Percentiles rank a stretch among this genome's conserved stretches.
Evolutionary conservation across 306 rosid genomes (phyloP).

Genomic region (Citrullus mucosospermus): DNA sequence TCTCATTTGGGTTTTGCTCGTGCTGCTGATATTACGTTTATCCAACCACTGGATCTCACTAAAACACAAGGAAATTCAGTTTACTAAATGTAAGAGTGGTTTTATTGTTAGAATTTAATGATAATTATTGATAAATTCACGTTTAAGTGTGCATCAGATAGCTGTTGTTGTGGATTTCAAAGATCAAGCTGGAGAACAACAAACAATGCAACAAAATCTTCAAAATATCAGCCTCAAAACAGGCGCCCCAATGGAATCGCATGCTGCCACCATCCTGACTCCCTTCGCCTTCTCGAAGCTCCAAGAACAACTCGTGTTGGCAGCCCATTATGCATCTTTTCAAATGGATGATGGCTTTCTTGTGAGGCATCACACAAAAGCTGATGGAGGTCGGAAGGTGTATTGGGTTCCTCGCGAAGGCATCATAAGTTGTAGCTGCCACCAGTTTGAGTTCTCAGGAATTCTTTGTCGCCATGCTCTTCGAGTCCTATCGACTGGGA

Average conservation of each 20-base stretch:
- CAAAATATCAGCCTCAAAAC: conserved; percentile 92
- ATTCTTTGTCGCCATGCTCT: conserved; percentile 89
- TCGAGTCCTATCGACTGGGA: conserved; percentile 83
- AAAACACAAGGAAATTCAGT: neutral
- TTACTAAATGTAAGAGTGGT: neutral
- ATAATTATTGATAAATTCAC: neutral
- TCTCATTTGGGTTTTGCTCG: neutral
- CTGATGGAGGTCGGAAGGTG: conserved; percentile 77
- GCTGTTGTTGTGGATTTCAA: conserved; percentile 91
- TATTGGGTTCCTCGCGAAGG: conserved; percentile 79
- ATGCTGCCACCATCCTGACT: conserved; percentile 73
- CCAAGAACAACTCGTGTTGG: conserved; percentile 93
- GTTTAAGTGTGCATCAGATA: conserved; percentile 37
- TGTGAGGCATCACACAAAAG: conserved; percentile 91
- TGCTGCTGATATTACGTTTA: neutral
- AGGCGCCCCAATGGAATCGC: conserved; percentile 99
- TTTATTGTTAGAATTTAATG: neutral
- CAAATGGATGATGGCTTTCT: conserved; percentile 79
- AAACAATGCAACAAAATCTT: conserved; percentile 97
- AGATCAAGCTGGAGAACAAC: conserved; percentile 97
- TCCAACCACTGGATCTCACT: neutral
- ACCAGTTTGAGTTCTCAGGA: conserved; percentile 89
- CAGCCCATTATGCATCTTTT: conserved; percentile 90
- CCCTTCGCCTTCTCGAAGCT: conserved; percentile 93
- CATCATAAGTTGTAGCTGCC: conserved; percentile 85